These are phyloP conservation scores for Speleostelium caveatum DNA, from an alignment of 78 protist species.

Conservation along the genomic window DNA sequence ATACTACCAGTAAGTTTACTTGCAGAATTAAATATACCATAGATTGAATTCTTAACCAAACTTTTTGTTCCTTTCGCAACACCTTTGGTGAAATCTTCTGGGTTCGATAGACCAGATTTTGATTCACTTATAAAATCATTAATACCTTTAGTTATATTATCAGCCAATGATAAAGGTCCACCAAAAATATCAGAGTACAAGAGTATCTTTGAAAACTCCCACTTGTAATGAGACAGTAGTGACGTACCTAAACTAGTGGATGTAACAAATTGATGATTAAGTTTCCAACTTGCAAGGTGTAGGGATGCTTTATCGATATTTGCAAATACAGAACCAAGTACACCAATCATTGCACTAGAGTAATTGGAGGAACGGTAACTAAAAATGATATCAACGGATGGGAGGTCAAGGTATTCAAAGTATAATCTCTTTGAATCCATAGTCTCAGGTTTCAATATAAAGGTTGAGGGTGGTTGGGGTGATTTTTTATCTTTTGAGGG, in stretches of 20 bases:
- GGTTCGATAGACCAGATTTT: background rate
- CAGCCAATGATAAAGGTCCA: conserved; percentile 49
- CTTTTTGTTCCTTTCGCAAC: conserved; percentile 13
- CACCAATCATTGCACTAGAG: conserved; percentile 46
- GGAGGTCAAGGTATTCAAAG: conserved; percentile 18
- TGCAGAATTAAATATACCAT: conserved; percentile 82
- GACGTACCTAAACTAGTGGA: background rate
- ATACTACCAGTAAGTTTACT: conserved; percentile 67
- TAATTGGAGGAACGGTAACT: conserved; percentile 37
- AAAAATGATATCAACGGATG: conserved; percentile 16
- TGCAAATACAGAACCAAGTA: conserved; percentile 25
- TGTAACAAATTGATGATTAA: conserved; percentile 39
- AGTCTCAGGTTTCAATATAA: conserved; percentile 23
- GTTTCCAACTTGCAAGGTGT: conserved; percentile 26
- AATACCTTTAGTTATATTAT: conserved; percentile 21
- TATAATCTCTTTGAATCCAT: conserved; percentile 60
- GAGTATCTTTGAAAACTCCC: conserved; percentile 30
- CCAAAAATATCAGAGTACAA: conserved; percentile 62
- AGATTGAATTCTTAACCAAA: conserved; percentile 53
- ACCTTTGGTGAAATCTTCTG: conserved; percentile 8
- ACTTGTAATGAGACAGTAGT: conserved; percentile 28
- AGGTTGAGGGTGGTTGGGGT: no score
- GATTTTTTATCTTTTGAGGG: background rate
- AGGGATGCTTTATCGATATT: conserved; percentile 67
- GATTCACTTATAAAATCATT: conserved; percentile 52